These are phyloP conservation scores for Trebouxia sp. DNA, from an alignment of 139 green algal species.

Conservation along the genomic window DNA sequence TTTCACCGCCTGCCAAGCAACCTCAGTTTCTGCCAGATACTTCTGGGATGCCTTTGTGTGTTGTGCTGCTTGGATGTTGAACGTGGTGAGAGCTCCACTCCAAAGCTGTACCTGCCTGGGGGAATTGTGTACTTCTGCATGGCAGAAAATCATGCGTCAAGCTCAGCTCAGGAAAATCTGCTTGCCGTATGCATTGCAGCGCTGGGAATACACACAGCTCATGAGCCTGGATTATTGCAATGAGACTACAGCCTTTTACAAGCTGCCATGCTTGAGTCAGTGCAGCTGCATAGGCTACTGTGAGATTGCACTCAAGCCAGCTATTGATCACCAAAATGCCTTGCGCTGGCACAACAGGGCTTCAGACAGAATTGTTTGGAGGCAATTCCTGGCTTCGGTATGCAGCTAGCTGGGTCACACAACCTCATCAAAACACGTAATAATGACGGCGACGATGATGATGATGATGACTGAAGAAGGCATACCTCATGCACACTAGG, in stretches of 20 bases:
- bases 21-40: not conserved
- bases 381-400: not conserved
- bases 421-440: not conserved
- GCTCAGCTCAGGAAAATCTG: too few species aligned
- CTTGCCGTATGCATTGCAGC: too few species aligned
- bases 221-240: too few species aligned
- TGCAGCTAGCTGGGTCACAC: not conserved
- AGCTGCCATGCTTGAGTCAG: too few species aligned
- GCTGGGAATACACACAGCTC: too few species aligned
- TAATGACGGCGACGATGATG: not conserved
- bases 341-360: too few species aligned
- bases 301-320: too few species aligned
- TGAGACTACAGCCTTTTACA: too few species aligned
- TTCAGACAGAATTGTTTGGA: not conserved
- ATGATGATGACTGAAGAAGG: not conserved
- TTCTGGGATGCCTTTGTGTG: not conserved
- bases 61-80: not conserved
- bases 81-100: constrained; percentile 27
- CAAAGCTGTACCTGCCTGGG: constrained; percentile 45
- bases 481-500: constrained; percentile 58
- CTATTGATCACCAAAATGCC: too few species aligned
- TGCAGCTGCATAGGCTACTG: too few species aligned
- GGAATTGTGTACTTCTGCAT: constrained; percentile 51
- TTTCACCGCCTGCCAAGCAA: not conserved
- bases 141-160: too few species aligned